These are phyloP conservation scores for Diddensiella transvaalensis DNA, from an alignment of 805 yeast species.

Conservation along the genomic window DNA sequence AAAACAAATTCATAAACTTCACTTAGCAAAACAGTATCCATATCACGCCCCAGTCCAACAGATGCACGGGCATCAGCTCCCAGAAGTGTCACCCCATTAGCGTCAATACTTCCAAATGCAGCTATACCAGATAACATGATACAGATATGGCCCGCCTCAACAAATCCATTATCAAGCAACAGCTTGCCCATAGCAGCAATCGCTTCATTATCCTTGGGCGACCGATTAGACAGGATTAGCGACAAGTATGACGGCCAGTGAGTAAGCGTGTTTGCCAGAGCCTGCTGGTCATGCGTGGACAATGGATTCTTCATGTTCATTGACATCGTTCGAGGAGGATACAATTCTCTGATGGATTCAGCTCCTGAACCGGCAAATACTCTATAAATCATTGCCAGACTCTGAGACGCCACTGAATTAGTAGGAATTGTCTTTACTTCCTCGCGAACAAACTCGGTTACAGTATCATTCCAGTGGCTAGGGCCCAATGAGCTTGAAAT, in stretches of 20 bases:
- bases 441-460: conserved; percentile 52
- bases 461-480: conserved; percentile 54
- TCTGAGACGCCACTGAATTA: conserved; percentile 35
- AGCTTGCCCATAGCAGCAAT: conserved; percentile 36
- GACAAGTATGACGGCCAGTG: conserved; percentile 34
- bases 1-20: conserved; percentile 66
- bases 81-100: conserved; percentile 16
- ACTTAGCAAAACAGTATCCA: conserved; percentile 51
- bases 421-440: conserved; percentile 38
- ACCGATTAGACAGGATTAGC: conserved; percentile 30
- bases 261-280: conserved; percentile 17
- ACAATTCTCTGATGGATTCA: conserved; percentile 49
- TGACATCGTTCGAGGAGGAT: conserved; percentile 30
- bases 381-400: conserved; percentile 56
- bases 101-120: conserved; percentile 12
- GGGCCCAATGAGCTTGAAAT: conserved; percentile 65
- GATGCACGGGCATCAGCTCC: conserved; percentile 29
- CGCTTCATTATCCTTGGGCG: conserved; percentile 29
- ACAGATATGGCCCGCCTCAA: conserved; percentile 41
- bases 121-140: conserved; percentile 2
- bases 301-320: conserved; percentile 12
- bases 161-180: conserved; percentile 36
- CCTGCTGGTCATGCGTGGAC: conserved; percentile 14
- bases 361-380: conserved; percentile 60
- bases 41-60: conserved; percentile 42